Evolutionary conservation across 495 filamentous ascomycete genomes (phyloP).

Genomic region (Penicillium lividum): DNA sequence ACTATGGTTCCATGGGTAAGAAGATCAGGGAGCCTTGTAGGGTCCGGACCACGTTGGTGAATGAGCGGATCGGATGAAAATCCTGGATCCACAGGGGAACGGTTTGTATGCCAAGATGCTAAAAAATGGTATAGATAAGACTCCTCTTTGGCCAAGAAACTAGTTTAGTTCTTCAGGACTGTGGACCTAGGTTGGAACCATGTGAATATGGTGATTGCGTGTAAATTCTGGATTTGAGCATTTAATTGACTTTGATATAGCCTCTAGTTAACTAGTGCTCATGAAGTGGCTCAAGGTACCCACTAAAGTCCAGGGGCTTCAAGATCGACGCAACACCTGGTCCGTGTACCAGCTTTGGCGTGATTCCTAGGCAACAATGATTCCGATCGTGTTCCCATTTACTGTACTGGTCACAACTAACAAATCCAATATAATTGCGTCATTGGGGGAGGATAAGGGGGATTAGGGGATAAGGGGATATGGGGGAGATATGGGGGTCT

Average conservation of each 20-base stretch:
- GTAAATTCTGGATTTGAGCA: background rate
- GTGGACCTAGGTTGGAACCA: background rate
- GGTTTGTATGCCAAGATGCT: background rate
- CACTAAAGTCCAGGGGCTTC: background rate
- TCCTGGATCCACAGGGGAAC: background rate
- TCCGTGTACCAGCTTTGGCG: background rate
- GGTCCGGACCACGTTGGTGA: background rate
- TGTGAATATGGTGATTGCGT: background rate
- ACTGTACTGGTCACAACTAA: background rate
- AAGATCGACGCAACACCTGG: conserved; percentile 7
- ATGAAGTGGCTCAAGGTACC: background rate
- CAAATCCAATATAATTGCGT: background rate
- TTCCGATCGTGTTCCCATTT: background rate
- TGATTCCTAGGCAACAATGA: conserved; percentile 3
- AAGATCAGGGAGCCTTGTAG: background rate
- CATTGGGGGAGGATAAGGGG: background rate
- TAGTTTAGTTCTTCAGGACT: background rate
- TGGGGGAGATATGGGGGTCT: background rate
- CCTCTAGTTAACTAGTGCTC: background rate
- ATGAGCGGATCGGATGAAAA: background rate
- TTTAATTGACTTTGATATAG: background rate
- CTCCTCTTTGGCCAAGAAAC: background rate
- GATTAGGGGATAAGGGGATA: background rate
- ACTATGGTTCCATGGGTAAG: background rate
- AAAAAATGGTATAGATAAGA: background rate